Evolutionary conservation across 2,329 filamentous ascomycete species (phyloP).

Genomic region (Aspergillus brasiliensis): DNA sequence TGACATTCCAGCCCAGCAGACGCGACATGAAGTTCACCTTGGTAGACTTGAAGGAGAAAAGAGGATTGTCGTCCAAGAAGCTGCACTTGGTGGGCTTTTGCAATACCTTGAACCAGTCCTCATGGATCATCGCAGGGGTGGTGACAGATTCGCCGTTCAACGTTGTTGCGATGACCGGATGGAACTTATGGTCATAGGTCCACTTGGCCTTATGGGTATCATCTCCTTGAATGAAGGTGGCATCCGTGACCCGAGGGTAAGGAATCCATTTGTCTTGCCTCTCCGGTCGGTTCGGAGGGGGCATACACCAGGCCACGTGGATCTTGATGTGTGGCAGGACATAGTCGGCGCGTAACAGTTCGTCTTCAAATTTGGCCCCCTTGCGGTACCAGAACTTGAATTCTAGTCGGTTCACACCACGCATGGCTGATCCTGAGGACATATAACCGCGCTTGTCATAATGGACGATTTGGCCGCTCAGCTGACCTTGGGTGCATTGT

Average conservation of each 20-base stretch:
- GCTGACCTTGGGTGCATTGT: conserved; percentile 49
- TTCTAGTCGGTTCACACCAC: conserved; percentile 52
- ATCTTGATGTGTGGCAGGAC: conserved; percentile 54
- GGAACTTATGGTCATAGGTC: conserved; percentile 52
- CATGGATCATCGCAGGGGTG: conserved; percentile 57
- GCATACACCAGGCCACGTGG: conserved; percentile 56
- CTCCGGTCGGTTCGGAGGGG: conserved; percentile 51
- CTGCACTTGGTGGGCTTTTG: conserved; percentile 44
- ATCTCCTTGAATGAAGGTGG: conserved; percentile 54
- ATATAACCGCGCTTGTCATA: conserved; percentile 57
- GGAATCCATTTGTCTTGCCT: conserved; percentile 58
- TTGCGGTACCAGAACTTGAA: conserved; percentile 59
- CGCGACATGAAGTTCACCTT: conserved; percentile 31
- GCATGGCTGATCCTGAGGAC: conserved; percentile 54
- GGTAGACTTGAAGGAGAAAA: conserved; percentile 48
- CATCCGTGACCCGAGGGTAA: conserved; percentile 55
- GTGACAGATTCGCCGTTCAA: conserved; percentile 53
- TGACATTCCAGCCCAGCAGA: conserved; percentile 32
- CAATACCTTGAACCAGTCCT: conserved; percentile 47
- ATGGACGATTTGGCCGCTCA: conserved; percentile 48
- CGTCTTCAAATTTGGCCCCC: conserved; percentile 55
- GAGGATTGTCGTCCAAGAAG: conserved; percentile 54
- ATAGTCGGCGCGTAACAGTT: conserved; percentile 57
- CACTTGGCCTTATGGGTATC: conserved; percentile 54
- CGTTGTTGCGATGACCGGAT: conserved; percentile 48